A percentile compares a stretch with the other conserved stretches of the same genome.
These are phyloP conservation scores for Pseudogymnoascus pannorum DNA, from an alignment of 2,329 filamentous ascomycete species.

Conservation along the genomic window DNA sequence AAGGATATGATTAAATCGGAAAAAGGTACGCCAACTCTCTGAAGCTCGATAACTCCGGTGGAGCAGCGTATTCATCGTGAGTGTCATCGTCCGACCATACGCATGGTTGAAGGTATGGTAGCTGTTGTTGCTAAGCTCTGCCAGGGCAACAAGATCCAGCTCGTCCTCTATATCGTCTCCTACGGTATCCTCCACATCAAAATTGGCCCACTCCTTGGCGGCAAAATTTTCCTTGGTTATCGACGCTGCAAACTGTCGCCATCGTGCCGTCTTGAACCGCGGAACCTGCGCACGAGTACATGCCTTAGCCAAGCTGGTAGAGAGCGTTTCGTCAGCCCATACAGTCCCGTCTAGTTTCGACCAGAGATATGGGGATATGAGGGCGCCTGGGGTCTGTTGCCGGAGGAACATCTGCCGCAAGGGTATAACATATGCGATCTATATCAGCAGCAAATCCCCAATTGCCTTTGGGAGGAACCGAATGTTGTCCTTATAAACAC, in stretches of 20 bases:
- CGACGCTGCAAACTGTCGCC: slow-evolving; percentile 1
- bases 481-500: slow-evolving; percentile 16
- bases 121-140: slow-evolving; percentile 14
- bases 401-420: slow-evolving; percentile 13
- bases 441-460: slow-evolving; percentile 14
- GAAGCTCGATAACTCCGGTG: slow-evolving; percentile 11
- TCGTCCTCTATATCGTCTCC: slow-evolving; percentile 10
- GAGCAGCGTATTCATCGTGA: slow-evolving; percentile 9
- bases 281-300: slow-evolving; percentile 11
- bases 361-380: slow-evolving; percentile 15
- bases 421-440: slow-evolving; percentile 11
- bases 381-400: neutral
- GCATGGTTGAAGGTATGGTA: slow-evolving; percentile 15
- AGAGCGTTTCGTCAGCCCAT: slow-evolving; percentile 12
- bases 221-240: slow-evolving; percentile 17
- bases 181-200: slow-evolving; percentile 10
- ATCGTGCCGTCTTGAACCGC: slow-evolving; percentile 12
- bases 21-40: slow-evolving; percentile 11
- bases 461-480: slow-evolving; percentile 14
- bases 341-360: slow-evolving; percentile 1
- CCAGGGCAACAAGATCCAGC: slow-evolving; percentile 14
- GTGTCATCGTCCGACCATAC: slow-evolving; percentile 13
- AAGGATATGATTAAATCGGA: slow-evolving; percentile 12
- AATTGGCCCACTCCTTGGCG: slow-evolving; percentile 11
- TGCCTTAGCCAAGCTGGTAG: slow-evolving; percentile 9